phyloP scores from a whole-genome alignment of 1,284 basidiomycete genomes.

The Moesziomyces sp. region DNA sequence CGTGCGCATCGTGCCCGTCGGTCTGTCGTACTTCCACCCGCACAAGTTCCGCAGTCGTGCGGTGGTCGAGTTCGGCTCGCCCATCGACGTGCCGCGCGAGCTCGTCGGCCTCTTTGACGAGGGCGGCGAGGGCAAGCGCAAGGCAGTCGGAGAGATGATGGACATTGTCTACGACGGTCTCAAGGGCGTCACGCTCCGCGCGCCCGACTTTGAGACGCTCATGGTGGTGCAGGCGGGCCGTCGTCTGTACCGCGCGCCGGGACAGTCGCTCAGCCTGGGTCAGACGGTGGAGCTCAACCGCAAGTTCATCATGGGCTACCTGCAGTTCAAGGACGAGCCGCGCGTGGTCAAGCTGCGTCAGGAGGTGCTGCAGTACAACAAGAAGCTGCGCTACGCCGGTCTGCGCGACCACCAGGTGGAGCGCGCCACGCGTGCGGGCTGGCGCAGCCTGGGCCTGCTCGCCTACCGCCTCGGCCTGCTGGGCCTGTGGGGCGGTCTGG shows the following conservation, averaged over 20 bases:
- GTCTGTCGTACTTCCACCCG: conserved; percentile 67
- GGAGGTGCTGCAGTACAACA: conserved; percentile 94
- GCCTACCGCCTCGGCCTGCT: conserved; percentile 85
- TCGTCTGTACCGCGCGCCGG: conserved; percentile 91
- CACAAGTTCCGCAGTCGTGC: conserved; percentile 68
- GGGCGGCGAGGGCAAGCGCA: conserved; percentile 87
- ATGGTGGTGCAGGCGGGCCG: conserved; percentile 98
- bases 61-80: conserved; percentile 94
- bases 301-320: conserved; percentile 91
- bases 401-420: conserved; percentile 96
- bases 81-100: conserved; percentile 86
- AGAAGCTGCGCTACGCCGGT: conserved; percentile 89
- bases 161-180: conserved; percentile 94
- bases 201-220: conserved; percentile 96
- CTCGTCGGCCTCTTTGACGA: conserved; percentile 89
- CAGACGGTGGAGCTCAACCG: conserved; percentile 98
- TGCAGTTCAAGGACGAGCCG: conserved; percentile 91
- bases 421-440: conserved; percentile 74
- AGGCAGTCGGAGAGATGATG: conserved; percentile 88
- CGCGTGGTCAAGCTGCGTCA: conserved; percentile 82
- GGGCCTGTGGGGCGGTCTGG: conserved; percentile 83
- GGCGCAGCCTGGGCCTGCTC: conserved; percentile 88
- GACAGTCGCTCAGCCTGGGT: conserved; percentile 90
- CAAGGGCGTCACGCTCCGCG: conserved; percentile 94
- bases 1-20: conserved; percentile 67